Evolutionary conservation across 352 stramenopile species (phyloP).

Genomic region (Phytophthora hibernalis): DNA sequence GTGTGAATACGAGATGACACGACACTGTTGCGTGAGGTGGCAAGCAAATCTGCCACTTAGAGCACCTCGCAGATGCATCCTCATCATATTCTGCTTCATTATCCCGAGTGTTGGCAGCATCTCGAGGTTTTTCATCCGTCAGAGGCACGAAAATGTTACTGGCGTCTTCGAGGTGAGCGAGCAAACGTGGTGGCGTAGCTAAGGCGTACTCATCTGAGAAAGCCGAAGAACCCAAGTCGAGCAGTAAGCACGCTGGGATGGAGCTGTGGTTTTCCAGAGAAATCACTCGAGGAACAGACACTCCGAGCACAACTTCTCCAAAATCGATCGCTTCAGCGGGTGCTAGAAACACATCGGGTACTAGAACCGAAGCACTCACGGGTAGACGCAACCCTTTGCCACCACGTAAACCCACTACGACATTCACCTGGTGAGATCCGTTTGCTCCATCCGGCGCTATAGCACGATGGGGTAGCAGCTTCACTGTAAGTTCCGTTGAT

Average conservation of each 20-base stretch:
- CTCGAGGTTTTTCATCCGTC: slow-evolving; percentile 19
- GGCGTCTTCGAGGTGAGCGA: slow-evolving; percentile 73
- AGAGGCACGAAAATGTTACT: slow-evolving; percentile 84
- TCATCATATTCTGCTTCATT: not conserved
- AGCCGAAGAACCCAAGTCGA: slow-evolving; percentile 63
- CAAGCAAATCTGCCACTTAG: slow-evolving; percentile 79
- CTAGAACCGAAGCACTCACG: slow-evolving; percentile 65
- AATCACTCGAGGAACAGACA: slow-evolving; percentile 64
- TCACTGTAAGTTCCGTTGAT: slow-evolving; percentile 57
- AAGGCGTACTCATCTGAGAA: slow-evolving; percentile 76
- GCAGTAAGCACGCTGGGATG: slow-evolving; percentile 80
- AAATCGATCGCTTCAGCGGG: slow-evolving; percentile 65
- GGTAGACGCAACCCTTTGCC: slow-evolving; percentile 74
- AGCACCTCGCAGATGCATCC: slow-evolving; percentile 31
- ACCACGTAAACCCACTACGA: slow-evolving; percentile 59
- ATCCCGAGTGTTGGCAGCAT: slow-evolving; percentile 7
- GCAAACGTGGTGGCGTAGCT: slow-evolving; percentile 53
- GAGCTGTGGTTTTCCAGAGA: slow-evolving; percentile 81
- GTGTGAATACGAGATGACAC: slow-evolving; percentile 83
- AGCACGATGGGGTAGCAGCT: slow-evolving; percentile 60
- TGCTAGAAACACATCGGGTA: slow-evolving; percentile 81
- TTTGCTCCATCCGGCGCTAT: slow-evolving; percentile 57
- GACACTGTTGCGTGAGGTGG: slow-evolving; percentile 70
- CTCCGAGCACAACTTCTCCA: slow-evolving; percentile 82
- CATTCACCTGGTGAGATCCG: slow-evolving; percentile 48